Evolutionary conservation across 106 monocot species (phyloP).

Genomic region (Dioscorea zingiberensis): DNA sequence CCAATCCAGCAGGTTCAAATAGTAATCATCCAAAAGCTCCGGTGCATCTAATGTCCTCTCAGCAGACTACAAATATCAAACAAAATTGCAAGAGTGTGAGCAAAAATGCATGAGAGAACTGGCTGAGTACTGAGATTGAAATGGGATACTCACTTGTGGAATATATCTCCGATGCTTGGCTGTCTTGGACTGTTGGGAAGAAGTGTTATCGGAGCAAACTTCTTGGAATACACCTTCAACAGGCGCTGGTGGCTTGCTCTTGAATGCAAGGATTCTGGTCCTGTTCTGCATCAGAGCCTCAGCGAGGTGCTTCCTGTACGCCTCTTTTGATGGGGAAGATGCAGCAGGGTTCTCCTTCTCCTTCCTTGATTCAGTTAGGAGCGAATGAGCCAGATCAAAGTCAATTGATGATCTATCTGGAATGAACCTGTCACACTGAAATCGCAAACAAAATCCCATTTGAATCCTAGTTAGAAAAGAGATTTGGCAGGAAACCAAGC

Average conservation of each 20-base stretch:
- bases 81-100: not conserved
- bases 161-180: slow-evolving; percentile 46
- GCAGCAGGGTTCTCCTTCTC: slow-evolving; percentile 37
- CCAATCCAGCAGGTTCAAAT: slow-evolving; percentile 57
- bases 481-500: not conserved
- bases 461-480: not conserved
- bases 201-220: slow-evolving; percentile 1
- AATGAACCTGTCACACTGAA: slow-evolving; percentile 60
- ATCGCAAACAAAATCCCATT: not conserved
- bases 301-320: slow-evolving; percentile 40
- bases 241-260: slow-evolving; percentile 24
- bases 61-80: slow-evolving; percentile 26
- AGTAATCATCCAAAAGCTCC: slow-evolving; percentile 48
- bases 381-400: slow-evolving; percentile 47
- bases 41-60: slow-evolving; percentile 54
- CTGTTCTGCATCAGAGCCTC: slow-evolving; percentile 30
- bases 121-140: not conserved
- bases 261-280: slow-evolving; percentile 47
- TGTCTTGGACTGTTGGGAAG: slow-evolving; percentile 25
- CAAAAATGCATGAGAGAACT: not conserved
- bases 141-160: slow-evolving; percentile 32
- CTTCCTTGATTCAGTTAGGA: slow-evolving; percentile 41
- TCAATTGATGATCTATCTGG: slow-evolving; percentile 62
- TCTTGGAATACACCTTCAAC: slow-evolving; percentile 12
- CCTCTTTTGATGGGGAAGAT: slow-evolving; percentile 42